Evolutionary conservation across 2,329 filamentous ascomycete genomes (phyloP), one percentile per base, ranked within the genome.

Genomic region (Mollisiaceae sp.): DNA sequence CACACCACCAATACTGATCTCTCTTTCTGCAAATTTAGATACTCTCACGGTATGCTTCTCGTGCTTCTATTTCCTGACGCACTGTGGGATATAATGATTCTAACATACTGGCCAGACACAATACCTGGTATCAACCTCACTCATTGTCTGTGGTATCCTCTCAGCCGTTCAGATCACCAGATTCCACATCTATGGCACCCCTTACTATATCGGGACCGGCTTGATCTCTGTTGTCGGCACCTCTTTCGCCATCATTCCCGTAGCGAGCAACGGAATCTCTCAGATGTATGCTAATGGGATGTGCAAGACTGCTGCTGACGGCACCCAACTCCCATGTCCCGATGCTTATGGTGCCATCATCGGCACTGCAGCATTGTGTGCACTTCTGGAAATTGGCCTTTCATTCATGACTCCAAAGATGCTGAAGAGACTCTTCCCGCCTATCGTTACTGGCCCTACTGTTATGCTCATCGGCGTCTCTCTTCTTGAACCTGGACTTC

Each of bases 211-310:
- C 65, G 91, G 92, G 12, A 95, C 92, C 0, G 92, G 92, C 2
- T 79, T 95, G 27, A 88, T 95, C 65, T 92, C 90, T 0, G 92
- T 93, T 3, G 90, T 93, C 3, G 91, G 90, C 18, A 90, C 92
- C 18, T 92, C 91, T 0, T 94, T 94, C 75, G 84, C 90, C 55
- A 89, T 91, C 66, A 92, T 94, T 67, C 86, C 90, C 3, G 87
- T 93, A 32, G 90, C 91, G 1, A 85, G 84, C 38, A 90, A 91
- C 56, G 90, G 88, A 4, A 85, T 95, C 50, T 76, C 81, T 1
- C 91, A 94, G 75, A 94, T 94, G 90, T 57, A 91, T 89, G 55
- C 39, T 5, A 71, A 70, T 58, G 69, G 69, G 2, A 65, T 84
- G 75, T 91, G 68, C 36, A 61, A 62, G 11, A 62, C 60, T 15